Conservation (phyloP, 176 grass and related monocot genomes). For the Eragrostis curvula region DNA sequence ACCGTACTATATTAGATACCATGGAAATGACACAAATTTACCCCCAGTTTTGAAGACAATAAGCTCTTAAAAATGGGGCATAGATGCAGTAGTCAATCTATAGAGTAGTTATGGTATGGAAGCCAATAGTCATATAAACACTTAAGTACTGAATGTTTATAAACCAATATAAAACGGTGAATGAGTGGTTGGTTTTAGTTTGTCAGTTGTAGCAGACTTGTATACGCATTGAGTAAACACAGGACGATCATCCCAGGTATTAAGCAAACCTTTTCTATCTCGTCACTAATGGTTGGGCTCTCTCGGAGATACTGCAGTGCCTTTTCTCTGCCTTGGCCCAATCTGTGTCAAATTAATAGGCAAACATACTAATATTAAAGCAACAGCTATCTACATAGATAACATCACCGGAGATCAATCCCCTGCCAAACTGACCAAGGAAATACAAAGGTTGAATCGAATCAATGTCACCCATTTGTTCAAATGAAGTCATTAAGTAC, state of each 20-base stretch:
- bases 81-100: background rate
- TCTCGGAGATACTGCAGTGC: constrained; percentile 86
- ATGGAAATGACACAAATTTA: constrained; percentile 13
- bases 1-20: background rate
- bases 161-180: background rate
- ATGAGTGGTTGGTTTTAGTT: constrained; percentile 10
- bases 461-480: background rate
- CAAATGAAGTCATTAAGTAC: background rate
- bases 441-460: background rate
- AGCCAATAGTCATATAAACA: background rate
- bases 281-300: constrained; percentile 60
- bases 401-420: background rate
- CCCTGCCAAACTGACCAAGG: background rate
- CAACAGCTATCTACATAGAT: background rate
- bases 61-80: background rate
- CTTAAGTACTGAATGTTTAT: background rate
- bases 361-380: constrained; percentile 25
- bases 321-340: constrained; percentile 95
- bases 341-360: constrained; percentile 41
- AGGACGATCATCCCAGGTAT: background rate
- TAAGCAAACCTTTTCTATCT: constrained; percentile 89
- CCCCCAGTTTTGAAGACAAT: background rate
- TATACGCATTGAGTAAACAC: background rate
- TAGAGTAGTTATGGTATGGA: background rate
- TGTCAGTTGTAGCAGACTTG: background rate